Base-by-base conservation (phyloP, 192 early-diverging fungal genomes). In the Lunasporangiospora selenospora region DNA sequence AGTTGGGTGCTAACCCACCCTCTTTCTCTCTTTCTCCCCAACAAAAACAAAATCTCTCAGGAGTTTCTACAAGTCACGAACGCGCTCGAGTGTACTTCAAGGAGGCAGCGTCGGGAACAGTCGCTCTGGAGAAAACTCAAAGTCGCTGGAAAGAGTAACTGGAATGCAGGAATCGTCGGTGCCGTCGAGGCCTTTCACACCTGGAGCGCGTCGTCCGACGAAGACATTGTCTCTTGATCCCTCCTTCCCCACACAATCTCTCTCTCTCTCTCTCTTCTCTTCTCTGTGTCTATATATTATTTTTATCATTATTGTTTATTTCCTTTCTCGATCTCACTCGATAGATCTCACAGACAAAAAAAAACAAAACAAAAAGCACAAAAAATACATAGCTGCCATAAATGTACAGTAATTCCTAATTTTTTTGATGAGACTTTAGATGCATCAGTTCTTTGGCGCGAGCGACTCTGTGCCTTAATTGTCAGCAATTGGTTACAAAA, bases 51-150 rank as follows among this genome's bases (percentile, higher is more conserved):
- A 26, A 47, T 27, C 13, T 27, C 45, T 33, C 57, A 73, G 67
- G 67, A 73, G 58, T 73, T 73, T 30, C 54, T 73, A 15, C 67
- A 73, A 23, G 67, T 73, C 19, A 73, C 63, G 60, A 73, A 73
- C 38, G 67, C 67, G 39, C 26, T 73, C 15, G 67, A 73, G 49
- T 33, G 24, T 23, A 73, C 67, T 30, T 57, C 67, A 12, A 49
- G 67, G 27, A 50, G 67, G 2, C 67, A 73, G 48, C 42, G 29
- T 34, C 67, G 59, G n/a, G 67, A 73, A 43, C 42, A 63, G 21
- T 73, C 67, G 3, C 4, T 63, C 4, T 73, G 67, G 67, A 11
- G 60, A 27, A 73, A 73, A 58, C 24, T 73, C 32, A 73, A 73
- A 44, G 47, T 34, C 26, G 67, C 60, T 18, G 67, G 60, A 19